Conservation (phyloP, 2,329 filamentous ascomycete species). For the Dothistroma septosporum region DNA sequence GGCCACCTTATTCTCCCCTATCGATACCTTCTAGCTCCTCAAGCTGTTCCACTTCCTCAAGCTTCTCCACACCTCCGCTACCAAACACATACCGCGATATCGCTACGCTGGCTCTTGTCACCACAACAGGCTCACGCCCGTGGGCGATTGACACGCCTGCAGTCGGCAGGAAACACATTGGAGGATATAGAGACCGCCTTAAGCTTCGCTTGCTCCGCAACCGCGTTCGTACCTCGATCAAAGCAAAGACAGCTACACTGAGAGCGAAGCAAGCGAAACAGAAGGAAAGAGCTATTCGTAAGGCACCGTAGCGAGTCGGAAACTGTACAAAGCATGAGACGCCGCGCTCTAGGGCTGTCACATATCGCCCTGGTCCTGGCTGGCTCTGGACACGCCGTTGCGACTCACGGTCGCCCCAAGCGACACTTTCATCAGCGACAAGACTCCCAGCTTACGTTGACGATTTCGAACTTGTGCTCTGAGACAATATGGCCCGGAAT, state of each 20-base stretch:
- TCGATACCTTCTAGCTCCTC: not conserved
- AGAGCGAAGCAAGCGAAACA: not conserved
- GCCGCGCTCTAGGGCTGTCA: not conserved
- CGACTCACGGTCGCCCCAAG: slow-evolving; percentile 32
- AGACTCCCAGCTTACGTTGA: slow-evolving; percentile 48
- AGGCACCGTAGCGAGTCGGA: not conserved
- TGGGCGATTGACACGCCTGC: not conserved
- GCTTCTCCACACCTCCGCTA: not conserved
- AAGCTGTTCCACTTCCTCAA: not conserved
- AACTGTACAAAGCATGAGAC: not conserved
- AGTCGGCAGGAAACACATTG: not conserved
- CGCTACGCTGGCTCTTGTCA: not conserved
- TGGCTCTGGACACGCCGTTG: slow-evolving; percentile 30
- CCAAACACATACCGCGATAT: not conserved
- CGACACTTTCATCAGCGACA: slow-evolving; percentile 27
- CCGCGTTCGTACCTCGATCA: not conserved
- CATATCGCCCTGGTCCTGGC: not conserved
- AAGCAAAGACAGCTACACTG: not conserved
- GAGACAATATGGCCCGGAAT: slow-evolving; percentile 73
- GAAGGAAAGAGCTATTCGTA: not conserved
- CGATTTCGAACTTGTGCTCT: slow-evolving; percentile 67
- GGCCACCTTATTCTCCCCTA: not conserved
- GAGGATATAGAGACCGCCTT: not conserved
- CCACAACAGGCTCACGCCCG: not conserved
- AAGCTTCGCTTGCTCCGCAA: not conserved